These are phyloP conservation scores for Glycine soja DNA, from an alignment of 306 rosid species.

Conservation along the genomic window DNA sequence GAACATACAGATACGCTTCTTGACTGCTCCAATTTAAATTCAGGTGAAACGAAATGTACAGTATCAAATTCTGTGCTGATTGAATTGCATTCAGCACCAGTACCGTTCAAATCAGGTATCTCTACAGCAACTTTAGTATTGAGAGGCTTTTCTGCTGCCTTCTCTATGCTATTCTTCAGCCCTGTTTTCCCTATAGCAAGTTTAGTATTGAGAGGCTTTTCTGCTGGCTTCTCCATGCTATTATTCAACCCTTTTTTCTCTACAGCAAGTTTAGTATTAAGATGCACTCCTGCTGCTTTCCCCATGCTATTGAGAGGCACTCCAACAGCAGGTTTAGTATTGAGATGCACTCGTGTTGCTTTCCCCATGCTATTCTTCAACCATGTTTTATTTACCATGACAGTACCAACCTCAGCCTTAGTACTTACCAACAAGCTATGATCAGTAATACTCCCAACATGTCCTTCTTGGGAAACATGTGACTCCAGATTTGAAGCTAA, in stretches of 20 bases:
- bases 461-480: constrained; percentile 10
- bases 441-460: constrained; percentile 36
- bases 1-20: constrained; percentile 42
- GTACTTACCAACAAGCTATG: constrained; percentile 6
- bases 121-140: constrained; percentile 37
- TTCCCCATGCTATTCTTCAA: constrained; percentile 47
- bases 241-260: constrained; percentile 33
- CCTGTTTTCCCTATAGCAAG: constrained; percentile 18
- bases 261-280: constrained; percentile 35
- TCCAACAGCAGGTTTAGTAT: constrained; percentile 29
- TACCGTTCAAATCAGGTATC: constrained; percentile 81
- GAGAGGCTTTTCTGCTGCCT: constrained; percentile 40
- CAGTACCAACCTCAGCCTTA: constrained; percentile 35
- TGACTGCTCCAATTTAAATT: constrained; percentile 42
- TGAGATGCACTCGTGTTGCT: constrained; percentile 41
- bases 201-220: constrained; percentile 27
- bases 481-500: constrained; percentile 42
- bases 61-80: constrained; percentile 47
- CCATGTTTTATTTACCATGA: constrained; percentile 16
- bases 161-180: constrained; percentile 48
- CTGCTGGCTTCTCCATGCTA: constrained; percentile 50
- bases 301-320: constrained; percentile 39
- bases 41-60: constrained; percentile 47
- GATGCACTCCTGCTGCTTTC: constrained; percentile 43
- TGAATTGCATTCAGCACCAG: constrained; percentile 51